Evolutionary conservation across 179 eudicot species (phyloP).

Genomic region (Drosera spatulata): DNA sequence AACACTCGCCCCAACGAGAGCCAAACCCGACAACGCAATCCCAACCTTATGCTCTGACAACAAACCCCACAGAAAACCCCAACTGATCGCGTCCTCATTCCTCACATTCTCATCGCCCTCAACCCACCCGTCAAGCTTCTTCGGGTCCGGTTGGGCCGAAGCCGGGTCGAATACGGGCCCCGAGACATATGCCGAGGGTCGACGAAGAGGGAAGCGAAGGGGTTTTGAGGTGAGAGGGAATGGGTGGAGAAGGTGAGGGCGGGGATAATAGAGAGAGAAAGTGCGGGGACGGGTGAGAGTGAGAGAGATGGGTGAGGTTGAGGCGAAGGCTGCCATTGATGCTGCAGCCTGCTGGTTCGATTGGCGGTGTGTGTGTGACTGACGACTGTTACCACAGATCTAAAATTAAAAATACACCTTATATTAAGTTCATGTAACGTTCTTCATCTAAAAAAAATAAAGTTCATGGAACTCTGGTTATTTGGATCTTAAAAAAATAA

Average conservation of each 20-base stretch:
- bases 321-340: constrained; percentile 16
- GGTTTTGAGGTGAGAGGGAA: constrained; percentile 7
- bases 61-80: constrained; percentile 60
- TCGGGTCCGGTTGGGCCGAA: constrained; percentile 23
- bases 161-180: constrained; percentile 72
- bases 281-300: constrained; percentile 1
- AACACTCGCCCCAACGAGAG: constrained; percentile 51
- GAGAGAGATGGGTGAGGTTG: constrained; percentile 2
- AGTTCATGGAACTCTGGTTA: too few species aligned
- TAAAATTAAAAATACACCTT: too few species aligned
- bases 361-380: too few species aligned
- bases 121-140: constrained; percentile 10
- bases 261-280: constrained; percentile 1
- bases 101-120: constrained; percentile 13
- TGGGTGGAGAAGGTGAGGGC: constrained; percentile 1
- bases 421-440: too few species aligned
- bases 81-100: constrained; percentile 29
- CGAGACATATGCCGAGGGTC: constrained; percentile 36
- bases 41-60: constrained; percentile 48
- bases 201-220: constrained; percentile 3
- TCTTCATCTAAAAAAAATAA: too few species aligned
- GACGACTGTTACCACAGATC: too few species aligned
- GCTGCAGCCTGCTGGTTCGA: not conserved
- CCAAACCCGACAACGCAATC: constrained; percentile 26
- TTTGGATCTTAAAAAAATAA: too few species aligned